Evolutionary conservation across 2,329 filamentous ascomycete species (phyloP).

Genomic region (Trichoderma atroviride): DNA sequence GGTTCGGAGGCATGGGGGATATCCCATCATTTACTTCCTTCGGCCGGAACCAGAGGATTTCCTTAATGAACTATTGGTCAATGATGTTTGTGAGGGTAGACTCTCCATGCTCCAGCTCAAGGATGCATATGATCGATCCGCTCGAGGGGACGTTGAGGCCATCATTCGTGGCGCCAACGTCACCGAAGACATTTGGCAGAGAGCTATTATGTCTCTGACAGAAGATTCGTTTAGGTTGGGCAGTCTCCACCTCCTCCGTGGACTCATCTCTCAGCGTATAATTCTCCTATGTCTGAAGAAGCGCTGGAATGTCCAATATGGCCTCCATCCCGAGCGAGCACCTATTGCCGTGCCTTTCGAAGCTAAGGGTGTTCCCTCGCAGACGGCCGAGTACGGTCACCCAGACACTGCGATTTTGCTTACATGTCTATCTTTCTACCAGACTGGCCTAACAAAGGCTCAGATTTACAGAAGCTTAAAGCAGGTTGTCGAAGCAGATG

Average conservation of each 20-base stretch:
- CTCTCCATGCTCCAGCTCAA: neutral
- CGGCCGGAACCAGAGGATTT: conserved; percentile 49
- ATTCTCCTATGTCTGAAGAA: conserved; percentile 63
- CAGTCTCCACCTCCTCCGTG: conserved; percentile 6
- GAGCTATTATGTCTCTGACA: neutral
- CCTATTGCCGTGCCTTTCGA: conserved; percentile 59
- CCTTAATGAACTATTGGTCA: conserved; percentile 44
- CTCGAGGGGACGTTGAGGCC: conserved; percentile 27
- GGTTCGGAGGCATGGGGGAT: conserved; percentile 52
- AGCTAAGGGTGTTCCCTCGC: conserved; percentile 56
- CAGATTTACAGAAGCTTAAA: conserved; percentile 56
- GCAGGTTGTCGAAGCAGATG: conserved; percentile 54
- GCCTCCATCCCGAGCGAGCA: conserved; percentile 55
- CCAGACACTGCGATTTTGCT: conserved; percentile 66
- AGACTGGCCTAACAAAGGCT: conserved; percentile 53
- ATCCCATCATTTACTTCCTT: conserved; percentile 59
- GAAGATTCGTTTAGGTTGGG: too few relatives aligned
- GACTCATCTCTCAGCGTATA: conserved; percentile 41
- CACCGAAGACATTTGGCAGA: too few relatives aligned
- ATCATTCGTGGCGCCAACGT: too few relatives aligned
- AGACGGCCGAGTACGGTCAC: conserved; percentile 68
- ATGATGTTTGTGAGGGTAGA: conserved; percentile 44
- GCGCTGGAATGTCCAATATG: conserved; percentile 69
- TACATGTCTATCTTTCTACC: conserved; percentile 70
- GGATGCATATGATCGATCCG: neutral